Evolutionary conservation across 257 asterid genomes (phyloP).

Genomic region (Ilex asprella): DNA sequence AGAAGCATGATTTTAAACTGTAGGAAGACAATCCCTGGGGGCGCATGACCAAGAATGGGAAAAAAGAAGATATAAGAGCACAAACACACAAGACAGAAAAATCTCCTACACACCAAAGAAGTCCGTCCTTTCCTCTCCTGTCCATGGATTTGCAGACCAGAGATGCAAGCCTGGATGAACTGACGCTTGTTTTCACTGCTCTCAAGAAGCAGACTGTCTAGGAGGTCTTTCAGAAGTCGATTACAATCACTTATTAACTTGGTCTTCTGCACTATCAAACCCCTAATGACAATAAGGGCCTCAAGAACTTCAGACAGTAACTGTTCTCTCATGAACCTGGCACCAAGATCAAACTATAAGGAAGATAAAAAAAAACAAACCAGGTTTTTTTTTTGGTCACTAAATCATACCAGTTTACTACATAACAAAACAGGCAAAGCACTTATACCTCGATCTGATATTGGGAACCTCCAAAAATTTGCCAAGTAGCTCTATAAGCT

Average conservation of each 20-base stretch:
- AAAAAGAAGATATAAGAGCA: not conserved
- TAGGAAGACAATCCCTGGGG: too few species aligned
- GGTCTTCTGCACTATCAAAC: constrained; percentile 92
- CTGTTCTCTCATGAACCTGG: constrained; percentile 89
- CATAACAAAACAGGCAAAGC: constrained; percentile 1
- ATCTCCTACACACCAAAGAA: constrained; percentile 61
- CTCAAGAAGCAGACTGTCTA: constrained; percentile 90
- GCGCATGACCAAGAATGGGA: too few species aligned
- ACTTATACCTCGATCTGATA: constrained; percentile 76
- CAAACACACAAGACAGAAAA: not conserved
- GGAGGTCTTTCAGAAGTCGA: constrained; percentile 83
- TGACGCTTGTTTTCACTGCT: constrained; percentile 85
- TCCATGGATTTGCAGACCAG: constrained; percentile 86
- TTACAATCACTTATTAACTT: constrained; percentile 93
- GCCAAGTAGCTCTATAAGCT: constrained; percentile 96
- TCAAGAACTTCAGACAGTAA: constrained; percentile 90
- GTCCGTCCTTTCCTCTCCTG: constrained; percentile 81
- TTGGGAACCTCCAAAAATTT: constrained; percentile 94
- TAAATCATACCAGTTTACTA: constrained; percentile 2
- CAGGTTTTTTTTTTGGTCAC: not conserved
- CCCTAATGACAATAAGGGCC: constrained; percentile 96
- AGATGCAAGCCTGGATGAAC: constrained; percentile 94
- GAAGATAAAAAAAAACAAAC: constrained; percentile 5
- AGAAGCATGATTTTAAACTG: too few species aligned
- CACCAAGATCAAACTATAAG: constrained; percentile 15